Evolutionary conservation across 306 rosid species (phyloP), one percentile per base, ranked within the genome.

Genomic region (Glycine latifolia): DNA sequence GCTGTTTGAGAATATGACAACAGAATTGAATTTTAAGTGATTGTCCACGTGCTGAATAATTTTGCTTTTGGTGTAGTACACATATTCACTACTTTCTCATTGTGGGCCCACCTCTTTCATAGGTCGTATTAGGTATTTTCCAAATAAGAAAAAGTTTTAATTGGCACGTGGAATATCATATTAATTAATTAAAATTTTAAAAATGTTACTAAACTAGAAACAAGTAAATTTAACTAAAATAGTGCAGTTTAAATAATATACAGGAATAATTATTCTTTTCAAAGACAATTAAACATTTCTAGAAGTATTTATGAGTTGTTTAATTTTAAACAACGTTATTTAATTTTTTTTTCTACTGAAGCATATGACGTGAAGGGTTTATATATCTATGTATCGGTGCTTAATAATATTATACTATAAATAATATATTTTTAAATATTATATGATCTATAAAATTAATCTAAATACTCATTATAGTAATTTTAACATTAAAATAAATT

Each of bases 1-100:
- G 33, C 44, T 67, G 73, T 67, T n/a, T 67, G 37, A 44, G 54
- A n/a, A 43, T 44, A 67, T 44, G 73, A 67, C 54, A 16, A 67
- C 9, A 44, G 14, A 15, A 67, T 44, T 44, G 73, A 67, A 67
- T 15, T 66, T 26, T 67, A 67, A 67, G 54, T 67, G 37, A 43
- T 67, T 67, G 73, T 67, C 54, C 35, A 67, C 53, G 43, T 6
- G 26, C 53, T 44, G 35, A 43, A 67, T 67, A 43, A 43, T 67
- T 43, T 67, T 67, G 53, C 72, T 67, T 67, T 67, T 67, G 26
- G 53, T 43, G 52, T 67, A 41, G 72, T 15, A 43, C 72, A 67
- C 49, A 67, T 39, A n/a, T 67, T 67, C 72, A 67, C 14, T 33
- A 41, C 52, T 67, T 65, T 66, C 31, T 66, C 50, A 37, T 33